Evolutionary conservation across 805 yeast species (phyloP).

Genomic region (Suhomyces sp.): DNA sequence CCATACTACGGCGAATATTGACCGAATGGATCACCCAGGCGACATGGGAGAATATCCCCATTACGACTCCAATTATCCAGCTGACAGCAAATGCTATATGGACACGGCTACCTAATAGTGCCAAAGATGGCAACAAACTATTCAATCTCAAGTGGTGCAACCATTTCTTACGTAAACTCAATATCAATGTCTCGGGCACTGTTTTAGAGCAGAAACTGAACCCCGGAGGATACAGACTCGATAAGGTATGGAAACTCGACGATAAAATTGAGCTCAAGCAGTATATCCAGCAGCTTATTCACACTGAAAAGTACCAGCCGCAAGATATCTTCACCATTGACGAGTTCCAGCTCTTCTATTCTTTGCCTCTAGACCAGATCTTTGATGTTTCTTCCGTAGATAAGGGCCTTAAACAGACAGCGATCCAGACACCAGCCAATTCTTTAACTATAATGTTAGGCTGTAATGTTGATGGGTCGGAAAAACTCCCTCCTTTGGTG

Average conservation of each 20-base stretch:
- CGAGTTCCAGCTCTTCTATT: slow-evolving; percentile 58
- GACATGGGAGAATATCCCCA: slow-evolving; percentile 63
- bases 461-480: slow-evolving; percentile 60
- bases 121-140: slow-evolving; percentile 63
- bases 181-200: slow-evolving; percentile 48
- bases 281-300: slow-evolving; percentile 34
- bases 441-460: slow-evolving; percentile 58
- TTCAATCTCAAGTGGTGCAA: slow-evolving; percentile 63
- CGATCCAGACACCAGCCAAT: slow-evolving; percentile 36
- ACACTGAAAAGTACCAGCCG: slow-evolving; percentile 38
- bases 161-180: slow-evolving; percentile 46
- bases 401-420: slow-evolving; percentile 39
- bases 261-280: slow-evolving; percentile 50
- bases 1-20: slow-evolving; percentile 53
- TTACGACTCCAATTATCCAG: slow-evolving; percentile 60
- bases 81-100: slow-evolving; percentile 63
- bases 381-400: slow-evolving; percentile 45
- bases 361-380: slow-evolving; percentile 58
- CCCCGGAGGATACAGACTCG: slow-evolving; percentile 25
- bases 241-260: slow-evolving; percentile 60
- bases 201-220: slow-evolving; percentile 20
- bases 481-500: slow-evolving; percentile 57
- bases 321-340: slow-evolving; percentile 57
- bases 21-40: slow-evolving; percentile 71
- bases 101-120: slow-evolving; percentile 53